These are phyloP conservation scores for Fusarium dlaminii DNA, from an alignment of 2,329 filamentous ascomycete species.

Conservation along the genomic window DNA sequence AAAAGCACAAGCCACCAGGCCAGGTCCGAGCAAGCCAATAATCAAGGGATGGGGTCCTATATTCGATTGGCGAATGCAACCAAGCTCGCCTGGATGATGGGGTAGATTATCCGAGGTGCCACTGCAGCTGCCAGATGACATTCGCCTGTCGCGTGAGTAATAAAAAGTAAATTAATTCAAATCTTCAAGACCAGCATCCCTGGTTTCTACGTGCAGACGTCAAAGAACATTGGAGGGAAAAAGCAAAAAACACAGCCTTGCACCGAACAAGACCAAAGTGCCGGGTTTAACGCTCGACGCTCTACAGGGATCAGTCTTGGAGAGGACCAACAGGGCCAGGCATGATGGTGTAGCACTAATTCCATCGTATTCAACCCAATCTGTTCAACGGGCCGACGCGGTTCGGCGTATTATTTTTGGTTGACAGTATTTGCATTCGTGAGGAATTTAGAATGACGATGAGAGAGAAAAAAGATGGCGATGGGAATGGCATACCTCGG, in stretches of 20 bases:
- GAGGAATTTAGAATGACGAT: not conserved
- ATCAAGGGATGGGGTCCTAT: not conserved
- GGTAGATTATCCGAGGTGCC: not conserved
- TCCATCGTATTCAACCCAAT: not conserved
- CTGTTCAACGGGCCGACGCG: constrained; percentile 11
- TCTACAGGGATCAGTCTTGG: not conserved
- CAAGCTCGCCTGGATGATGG: not conserved
- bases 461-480: not conserved
- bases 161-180: not conserved
- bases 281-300: constrained; percentile 7
- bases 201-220: not conserved
- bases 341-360: constrained; percentile 19
- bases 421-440: not conserved
- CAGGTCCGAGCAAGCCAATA: constrained; percentile 13
- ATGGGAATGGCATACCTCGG: not conserved
- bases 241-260: constrained; percentile 13
- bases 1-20: not conserved
- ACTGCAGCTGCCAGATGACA: constrained; percentile 6
- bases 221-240: not conserved
- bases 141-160: not conserved
- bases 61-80: constrained; percentile 30
- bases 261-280: not conserved
- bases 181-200: not conserved
- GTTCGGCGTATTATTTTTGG: not conserved
- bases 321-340: not conserved